Percentiles rank a stretch among this genome's conserved stretches.
Conservation (phyloP, 208 protist genomes). For the Vickermania ingenoplastis region DNA sequence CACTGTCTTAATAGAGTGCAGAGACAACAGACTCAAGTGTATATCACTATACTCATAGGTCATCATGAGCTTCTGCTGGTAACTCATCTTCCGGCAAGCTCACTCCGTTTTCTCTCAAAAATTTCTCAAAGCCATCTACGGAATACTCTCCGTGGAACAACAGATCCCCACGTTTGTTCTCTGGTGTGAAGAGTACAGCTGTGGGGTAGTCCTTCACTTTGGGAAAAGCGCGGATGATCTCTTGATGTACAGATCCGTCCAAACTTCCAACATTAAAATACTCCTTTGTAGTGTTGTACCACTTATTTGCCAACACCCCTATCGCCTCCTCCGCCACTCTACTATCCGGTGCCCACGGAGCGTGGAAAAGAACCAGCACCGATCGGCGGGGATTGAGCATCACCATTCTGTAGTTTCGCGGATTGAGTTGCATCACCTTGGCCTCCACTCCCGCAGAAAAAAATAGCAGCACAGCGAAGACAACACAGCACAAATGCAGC, state of each 20-base stretch:
- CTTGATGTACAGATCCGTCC: not conserved
- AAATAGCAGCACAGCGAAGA: not conserved
- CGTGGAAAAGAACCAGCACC: not conserved
- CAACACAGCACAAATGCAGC: too few species aligned
- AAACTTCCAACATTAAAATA: not conserved
- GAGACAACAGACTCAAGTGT: too few species aligned
- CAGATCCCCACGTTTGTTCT: not conserved
- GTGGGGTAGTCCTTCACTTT: not conserved
- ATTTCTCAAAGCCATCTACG: not conserved
- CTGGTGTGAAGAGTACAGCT: not conserved
- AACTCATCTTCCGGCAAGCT: not conserved
- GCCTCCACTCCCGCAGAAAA: not conserved
- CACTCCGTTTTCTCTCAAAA: not conserved
- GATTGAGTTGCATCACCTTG: not conserved
- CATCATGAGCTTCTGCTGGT: too few species aligned
- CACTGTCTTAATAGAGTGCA: too few species aligned
- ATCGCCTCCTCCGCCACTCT: not conserved
- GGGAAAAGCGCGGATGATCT: not conserved
- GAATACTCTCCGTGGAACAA: not conserved
- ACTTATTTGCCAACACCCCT: not conserved
- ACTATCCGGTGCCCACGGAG: not conserved
- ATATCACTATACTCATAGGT: too few species aligned
- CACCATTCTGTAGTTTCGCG: not conserved
- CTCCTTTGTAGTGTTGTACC: slow-evolving; percentile 1
- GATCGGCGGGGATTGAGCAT: not conserved